phyloP scores from a whole-genome alignment of 2,329 filamentous ascomycete genomes.

The Nothophaeocryptopus gaeumannii region DNA sequence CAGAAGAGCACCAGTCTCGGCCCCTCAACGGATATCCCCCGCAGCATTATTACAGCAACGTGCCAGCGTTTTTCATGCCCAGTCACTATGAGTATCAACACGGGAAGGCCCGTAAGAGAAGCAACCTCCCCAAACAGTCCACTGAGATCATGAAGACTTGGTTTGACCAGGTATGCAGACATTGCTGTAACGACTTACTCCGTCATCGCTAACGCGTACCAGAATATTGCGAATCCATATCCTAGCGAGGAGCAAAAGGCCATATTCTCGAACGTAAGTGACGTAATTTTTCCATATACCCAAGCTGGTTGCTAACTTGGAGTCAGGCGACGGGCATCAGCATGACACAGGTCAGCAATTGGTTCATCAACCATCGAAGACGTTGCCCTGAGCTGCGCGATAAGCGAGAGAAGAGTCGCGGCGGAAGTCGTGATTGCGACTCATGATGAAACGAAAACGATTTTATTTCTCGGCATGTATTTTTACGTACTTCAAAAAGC shows the following conservation, averaged over 20 bases:
- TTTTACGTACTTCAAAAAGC: not conserved
- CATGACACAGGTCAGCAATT: constrained; percentile 42
- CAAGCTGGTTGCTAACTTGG: not conserved
- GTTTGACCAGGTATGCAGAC: constrained; percentile 34
- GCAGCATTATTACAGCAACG: constrained; percentile 22
- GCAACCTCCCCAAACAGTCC: constrained; percentile 39
- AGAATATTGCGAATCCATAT: constrained; percentile 40
- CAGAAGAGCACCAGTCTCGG: constrained; percentile 18
- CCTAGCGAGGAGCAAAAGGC: constrained; percentile 40
- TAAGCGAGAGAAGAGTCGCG: constrained; percentile 33
- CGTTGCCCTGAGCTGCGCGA: constrained; percentile 39
- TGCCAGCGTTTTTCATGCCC: constrained; percentile 32
- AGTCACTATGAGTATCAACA: constrained; percentile 38
- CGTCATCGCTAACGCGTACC: constrained; percentile 3
- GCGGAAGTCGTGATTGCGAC: constrained; percentile 17
- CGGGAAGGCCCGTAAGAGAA: constrained; percentile 37
- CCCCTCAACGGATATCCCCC: constrained; percentile 14
- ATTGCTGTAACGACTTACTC: not conserved
- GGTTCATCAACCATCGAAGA: constrained; percentile 40
- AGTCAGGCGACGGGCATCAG: constrained; percentile 36
- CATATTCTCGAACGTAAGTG: constrained; percentile 34
- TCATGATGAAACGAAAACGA: constrained; percentile 4
- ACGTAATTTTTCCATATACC: no score
- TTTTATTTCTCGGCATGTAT: constrained; percentile 4
- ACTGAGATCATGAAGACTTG: constrained; percentile 42